Evolutionary conservation across 78 protist species (phyloP), one percentile per base, ranked within the genome.

Genomic region (Bodo saltans): DNA sequence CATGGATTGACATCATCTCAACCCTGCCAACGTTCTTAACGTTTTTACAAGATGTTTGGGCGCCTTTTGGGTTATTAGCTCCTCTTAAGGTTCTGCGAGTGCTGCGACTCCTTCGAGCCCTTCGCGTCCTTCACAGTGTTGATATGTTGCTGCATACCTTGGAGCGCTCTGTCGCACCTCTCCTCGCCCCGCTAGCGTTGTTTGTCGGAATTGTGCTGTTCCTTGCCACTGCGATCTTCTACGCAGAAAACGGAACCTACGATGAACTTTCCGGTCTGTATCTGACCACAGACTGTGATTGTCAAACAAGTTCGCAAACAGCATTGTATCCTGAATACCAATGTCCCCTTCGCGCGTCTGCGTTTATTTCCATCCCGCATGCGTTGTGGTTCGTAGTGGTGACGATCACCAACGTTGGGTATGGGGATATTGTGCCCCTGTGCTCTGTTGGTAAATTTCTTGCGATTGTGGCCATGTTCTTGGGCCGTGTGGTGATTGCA

Each of bases 401-500:
- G 41, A 81, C 85, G 2, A 32, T 81, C 28, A 70, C 74, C 3
- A 81, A 71, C 32, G 78, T 81, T 30, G 85, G 85, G 27, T 81
- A 70, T 35, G 85, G 85, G 38, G 85, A 81, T 47, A 69, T 81
- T 4, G 85, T 81, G 12, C 85, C 85, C 25, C 60, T 69, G 25
- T 32, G 60, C 27, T 33, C 8, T 8, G 27, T 12, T 25, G 85
- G 85, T 3, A 4, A 68, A 25, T 23, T 23, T 23, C 37, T 81
- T 17, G 85, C 67, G 3, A 11, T 25, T 3, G 12, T 29, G 38
- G 41, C 85, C 23, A 81, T 81, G 85, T 2, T 81, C 38, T 4
- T 11, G 28, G 85, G 85, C 41, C 3, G 8, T 3, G 39, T 81
- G 25, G 47, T 81, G 27, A 60, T 25, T 28, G 74, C 85, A 17